Base-by-base conservation (phyloP, 345 rosid genomes). In the Microthlaspi erraticum region DNA sequence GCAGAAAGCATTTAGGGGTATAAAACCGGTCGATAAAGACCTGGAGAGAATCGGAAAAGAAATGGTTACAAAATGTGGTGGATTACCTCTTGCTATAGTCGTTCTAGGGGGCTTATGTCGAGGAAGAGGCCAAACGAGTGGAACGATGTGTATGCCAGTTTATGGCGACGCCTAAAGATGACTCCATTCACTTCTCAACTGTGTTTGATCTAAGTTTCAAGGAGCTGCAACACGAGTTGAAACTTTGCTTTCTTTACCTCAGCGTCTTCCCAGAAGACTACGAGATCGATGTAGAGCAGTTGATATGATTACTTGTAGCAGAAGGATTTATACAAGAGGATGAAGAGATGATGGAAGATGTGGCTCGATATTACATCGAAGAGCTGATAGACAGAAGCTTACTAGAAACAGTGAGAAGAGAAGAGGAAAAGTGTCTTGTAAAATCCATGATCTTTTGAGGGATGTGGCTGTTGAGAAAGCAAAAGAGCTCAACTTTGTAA, bases 391-490 rank as follows among this genome's bases (percentile, higher is more conserved):
- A 60, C 0, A 60, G 68, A 60, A 60, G 74, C 50, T 23, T 70
- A 39, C 16, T 60, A 20, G 1, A 60, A 70, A 42, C 58, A 0
- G 67, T 2, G 0, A 60, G 13, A 37, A 9, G 1, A 23, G 19
- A 48, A 10, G 60, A 48, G 60, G 74, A 10, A 70, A 13, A 3
- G 59, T 59, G 39, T 38, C 52, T 49, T 60, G 52, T 51, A 60
- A 18, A 60, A 6, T 60, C 44, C 75, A 71, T 41, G 53, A 71
- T 51, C 68, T 71, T 18, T 26, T 71, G 4, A 49, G 75, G 9
- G 75, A 71, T 2, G 56, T 34, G 48, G 56, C 56, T 5, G 45
- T 68, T 16, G 45, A 68, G 48, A 68, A 57, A 68, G 43, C 73
- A 0, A 57, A 57, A 13, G 64, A 56, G 37, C 23, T 56, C 26